Base-by-base conservation (phyloP, 306 rosid genomes). In the Sechiopsis laciniata region DNA sequence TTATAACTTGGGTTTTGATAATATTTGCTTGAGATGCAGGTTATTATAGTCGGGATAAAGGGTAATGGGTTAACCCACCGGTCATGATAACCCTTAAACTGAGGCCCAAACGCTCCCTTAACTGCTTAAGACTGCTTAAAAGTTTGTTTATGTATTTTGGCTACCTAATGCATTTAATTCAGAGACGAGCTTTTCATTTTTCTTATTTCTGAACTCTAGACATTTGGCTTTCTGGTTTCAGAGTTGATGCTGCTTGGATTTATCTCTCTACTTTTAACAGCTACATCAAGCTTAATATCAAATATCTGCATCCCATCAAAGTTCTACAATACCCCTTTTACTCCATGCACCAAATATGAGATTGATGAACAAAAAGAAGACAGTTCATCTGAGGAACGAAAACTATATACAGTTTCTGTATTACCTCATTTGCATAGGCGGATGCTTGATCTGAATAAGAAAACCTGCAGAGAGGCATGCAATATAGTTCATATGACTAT, bases 211-310 rank as follows among this genome's bases (percentile, higher is more conserved):
- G 2, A 32, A 32, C 37, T 32, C 37, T 32, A 45, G 12, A 21
- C 11, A 21, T 51, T 74, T 78, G 74, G 21, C 24, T 55, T 67
- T 75, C 75, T 66, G 32, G 13, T 82, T 74, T 72, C 91, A 94
- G 99, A 91, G 89, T 86, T 94, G 87, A 94, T 94, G 99, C 82
- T 94, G 84, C 99, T 94, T 37, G 99, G 99, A 65, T 94, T 94
- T 79, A 94, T 94, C 79, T 94, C 99, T 68, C 96, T 94, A 74
- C 89, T 94, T 72, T 82, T 94, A 81, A 91, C 99, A 40, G 96
- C 99, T 20, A 89, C 99, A 67, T 94, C 97, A 72, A 84, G 96
- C 83, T 55, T 82, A 78, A 91, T 94, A 77, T 88, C 97, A 72
- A 87, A 82, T 74, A 89, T 91, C 75, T 94, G 99, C 84, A 84